phyloP scores from a whole-genome alignment of 768 basidiomycete species.

The Asterophora parasitica region DNA sequence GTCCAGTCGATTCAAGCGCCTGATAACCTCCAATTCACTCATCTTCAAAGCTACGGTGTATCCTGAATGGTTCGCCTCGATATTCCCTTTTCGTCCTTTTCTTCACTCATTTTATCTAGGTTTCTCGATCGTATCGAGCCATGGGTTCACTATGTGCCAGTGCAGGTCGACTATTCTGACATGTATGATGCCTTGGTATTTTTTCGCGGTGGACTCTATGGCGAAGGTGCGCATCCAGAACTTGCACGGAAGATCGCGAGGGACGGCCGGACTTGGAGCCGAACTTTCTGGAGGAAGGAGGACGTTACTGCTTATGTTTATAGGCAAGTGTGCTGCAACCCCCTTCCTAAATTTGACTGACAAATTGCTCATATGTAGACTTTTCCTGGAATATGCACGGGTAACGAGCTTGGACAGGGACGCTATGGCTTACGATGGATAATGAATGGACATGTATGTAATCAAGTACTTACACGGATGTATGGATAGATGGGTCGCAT shows the following conservation, averaged over 20 bases:
- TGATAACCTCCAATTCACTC: constrained; percentile 51
- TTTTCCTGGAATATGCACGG: constrained; percentile 25
- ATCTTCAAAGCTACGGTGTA: constrained; percentile 58
- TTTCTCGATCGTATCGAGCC: constrained; percentile 31
- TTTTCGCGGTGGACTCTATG: constrained; percentile 50
- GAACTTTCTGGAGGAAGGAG: constrained; percentile 41
- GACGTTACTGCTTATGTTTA: constrained; percentile 47
- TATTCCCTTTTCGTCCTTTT: background rate
- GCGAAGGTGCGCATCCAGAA: constrained; percentile 46
- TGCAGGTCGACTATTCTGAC: constrained; percentile 52
- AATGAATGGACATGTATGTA: background rate
- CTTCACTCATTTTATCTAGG: constrained; percentile 3
- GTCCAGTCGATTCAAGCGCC: constrained; percentile 53
- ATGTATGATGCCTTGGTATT: constrained; percentile 61
- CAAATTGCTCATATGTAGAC: constrained; percentile 10
- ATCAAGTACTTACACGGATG: too few species aligned
- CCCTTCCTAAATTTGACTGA: background rate
- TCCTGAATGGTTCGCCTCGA: constrained; percentile 48
- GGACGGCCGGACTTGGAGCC: constrained; percentile 28
- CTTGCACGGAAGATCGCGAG: constrained; percentile 30
- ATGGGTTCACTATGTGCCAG: constrained; percentile 63
- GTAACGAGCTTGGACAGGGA: constrained; percentile 26
- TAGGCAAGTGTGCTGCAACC: constrained; percentile 25
- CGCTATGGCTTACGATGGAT: constrained; percentile 22
- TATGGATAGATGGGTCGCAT: too few species aligned